Evolutionary conservation across 805 yeast genomes (phyloP).

Genomic region (Cyberlindnera mrakii): DNA sequence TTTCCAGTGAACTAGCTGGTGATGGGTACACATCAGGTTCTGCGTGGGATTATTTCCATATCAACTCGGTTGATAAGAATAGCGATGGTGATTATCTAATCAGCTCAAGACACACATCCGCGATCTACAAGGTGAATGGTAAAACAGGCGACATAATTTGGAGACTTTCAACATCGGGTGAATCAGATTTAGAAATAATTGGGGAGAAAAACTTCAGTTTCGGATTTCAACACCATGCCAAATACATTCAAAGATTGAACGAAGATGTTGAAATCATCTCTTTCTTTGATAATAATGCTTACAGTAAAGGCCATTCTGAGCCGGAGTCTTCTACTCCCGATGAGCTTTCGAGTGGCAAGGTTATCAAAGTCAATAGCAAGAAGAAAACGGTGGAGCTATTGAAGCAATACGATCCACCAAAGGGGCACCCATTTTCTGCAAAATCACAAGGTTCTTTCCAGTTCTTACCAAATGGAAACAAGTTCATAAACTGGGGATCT

Average conservation of each 20-base stretch:
- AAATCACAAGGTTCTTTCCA: slow-evolving; percentile 20
- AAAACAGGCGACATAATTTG: slow-evolving; percentile 30
- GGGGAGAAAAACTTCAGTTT: slow-evolving; percentile 15
- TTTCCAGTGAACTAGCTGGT: slow-evolving; percentile 30
- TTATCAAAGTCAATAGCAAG: slow-evolving; percentile 28
- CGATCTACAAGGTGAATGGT: slow-evolving; percentile 31
- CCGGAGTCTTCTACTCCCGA: slow-evolving; percentile 23
- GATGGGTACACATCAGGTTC: slow-evolving; percentile 22
- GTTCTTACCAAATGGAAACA: slow-evolving; percentile 28
- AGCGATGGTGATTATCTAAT: slow-evolving; percentile 28
- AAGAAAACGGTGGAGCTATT: slow-evolving; percentile 25
- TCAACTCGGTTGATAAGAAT: slow-evolving; percentile 34
- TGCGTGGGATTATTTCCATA: slow-evolving; percentile 37
- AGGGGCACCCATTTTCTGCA: slow-evolving; percentile 20
- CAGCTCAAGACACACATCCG: slow-evolving; percentile 31
- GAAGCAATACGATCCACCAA: slow-evolving; percentile 23
- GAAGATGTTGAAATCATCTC: slow-evolving; percentile 26
- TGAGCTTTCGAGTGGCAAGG: slow-evolving; percentile 28
- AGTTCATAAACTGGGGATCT: slow-evolving; percentile 33
- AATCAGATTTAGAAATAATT: slow-evolving; percentile 19
- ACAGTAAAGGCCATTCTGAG: slow-evolving; percentile 28
- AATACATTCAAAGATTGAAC: slow-evolving; percentile 11
- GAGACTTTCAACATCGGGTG: slow-evolving; percentile 26
- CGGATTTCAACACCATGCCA: slow-evolving; percentile 34
- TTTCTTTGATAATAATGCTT: slow-evolving; percentile 33